Conservation (phyloP, 2,329 filamentous ascomycete species). For the Tetracladium maxilliforme region DNA sequence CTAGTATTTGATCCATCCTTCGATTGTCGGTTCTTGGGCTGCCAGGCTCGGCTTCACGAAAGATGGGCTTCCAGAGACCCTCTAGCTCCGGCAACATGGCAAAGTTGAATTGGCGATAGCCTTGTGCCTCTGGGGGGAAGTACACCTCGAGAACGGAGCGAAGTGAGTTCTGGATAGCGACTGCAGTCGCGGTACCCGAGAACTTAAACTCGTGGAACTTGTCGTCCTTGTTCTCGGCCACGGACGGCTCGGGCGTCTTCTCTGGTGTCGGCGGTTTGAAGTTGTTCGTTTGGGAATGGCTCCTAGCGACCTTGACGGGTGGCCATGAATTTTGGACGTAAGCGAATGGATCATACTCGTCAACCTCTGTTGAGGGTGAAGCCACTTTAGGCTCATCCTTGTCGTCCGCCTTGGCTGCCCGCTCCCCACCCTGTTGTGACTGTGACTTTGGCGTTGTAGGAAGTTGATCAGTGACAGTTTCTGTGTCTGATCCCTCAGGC, state of each 20-base stretch:
- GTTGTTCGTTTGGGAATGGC: background rate
- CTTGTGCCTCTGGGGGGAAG: conserved; percentile 30
- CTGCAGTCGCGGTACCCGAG: conserved; percentile 26
- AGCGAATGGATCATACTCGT: conserved; percentile 33
- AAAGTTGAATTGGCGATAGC: conserved; percentile 31
- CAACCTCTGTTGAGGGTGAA: no score
- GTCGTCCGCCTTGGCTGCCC: no score
- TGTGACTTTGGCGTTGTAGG: no score
- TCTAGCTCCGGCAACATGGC: conserved; percentile 31
- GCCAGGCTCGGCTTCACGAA: conserved; percentile 9
- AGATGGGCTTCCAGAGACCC: conserved; percentile 15
- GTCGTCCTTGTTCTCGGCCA: conserved; percentile 11
- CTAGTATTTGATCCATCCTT: conserved; percentile 41
- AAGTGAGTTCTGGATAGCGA: conserved; percentile 41
- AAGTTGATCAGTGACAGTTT: no score
- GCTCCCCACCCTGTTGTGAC: no score
- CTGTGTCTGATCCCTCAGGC: conserved; percentile 8
- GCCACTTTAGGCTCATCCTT: no score
- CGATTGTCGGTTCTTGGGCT: conserved; percentile 16
- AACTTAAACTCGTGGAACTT: conserved; percentile 30
- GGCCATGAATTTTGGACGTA: conserved; percentile 12
- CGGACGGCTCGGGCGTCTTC: conserved; percentile 23
- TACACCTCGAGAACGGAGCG: conserved; percentile 34
- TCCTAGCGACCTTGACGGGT: conserved; percentile 4
- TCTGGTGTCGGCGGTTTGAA: conserved; percentile 27